These are phyloP conservation scores for Alternaria tenuissima DNA, from an alignment of 2,329 filamentous ascomycete species.

Conservation along the genomic window DNA sequence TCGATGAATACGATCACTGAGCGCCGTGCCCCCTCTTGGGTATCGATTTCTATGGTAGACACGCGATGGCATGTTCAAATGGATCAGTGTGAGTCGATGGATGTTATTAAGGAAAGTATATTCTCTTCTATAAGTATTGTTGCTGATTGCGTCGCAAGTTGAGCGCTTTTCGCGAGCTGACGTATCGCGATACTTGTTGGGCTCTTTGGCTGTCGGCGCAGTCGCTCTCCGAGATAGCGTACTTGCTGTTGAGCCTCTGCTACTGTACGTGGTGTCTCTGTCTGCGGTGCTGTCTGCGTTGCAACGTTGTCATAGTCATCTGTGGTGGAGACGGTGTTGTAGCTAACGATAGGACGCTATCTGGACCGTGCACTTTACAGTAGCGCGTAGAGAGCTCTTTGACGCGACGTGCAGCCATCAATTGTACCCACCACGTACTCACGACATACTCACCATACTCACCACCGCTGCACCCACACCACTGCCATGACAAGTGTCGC, in stretches of 20 bases:
- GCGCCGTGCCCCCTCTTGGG: too few species aligned
- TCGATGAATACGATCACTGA: slow-evolving; percentile 15
- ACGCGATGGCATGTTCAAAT: too few species aligned
- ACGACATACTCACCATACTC: too few species aligned
- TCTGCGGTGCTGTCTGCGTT: neutral
- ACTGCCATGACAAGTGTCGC: slow-evolving; percentile 27
- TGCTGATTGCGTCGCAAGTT: neutral
- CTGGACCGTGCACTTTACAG: neutral
- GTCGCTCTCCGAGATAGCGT: neutral
- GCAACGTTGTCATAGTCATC: neutral
- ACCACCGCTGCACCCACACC: neutral
- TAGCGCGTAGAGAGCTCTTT: too few species aligned
- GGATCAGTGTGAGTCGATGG: too few species aligned
- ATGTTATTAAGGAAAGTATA: too few species aligned
- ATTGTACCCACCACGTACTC: too few species aligned
- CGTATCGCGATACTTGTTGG: neutral
- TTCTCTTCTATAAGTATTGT: neutral
- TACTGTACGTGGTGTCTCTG: neutral
- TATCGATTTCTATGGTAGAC: too few species aligned
- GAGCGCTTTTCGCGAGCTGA: slow-evolving; percentile 1
- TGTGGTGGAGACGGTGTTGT: neutral
- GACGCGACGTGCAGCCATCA: too few species aligned
- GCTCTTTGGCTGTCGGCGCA: neutral
- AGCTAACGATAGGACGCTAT: neutral
- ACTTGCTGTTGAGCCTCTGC: neutral